Base-by-base conservation (phyloP, 2,329 filamentous ascomycete species). In the Dactylellina parvicollis region DNA sequence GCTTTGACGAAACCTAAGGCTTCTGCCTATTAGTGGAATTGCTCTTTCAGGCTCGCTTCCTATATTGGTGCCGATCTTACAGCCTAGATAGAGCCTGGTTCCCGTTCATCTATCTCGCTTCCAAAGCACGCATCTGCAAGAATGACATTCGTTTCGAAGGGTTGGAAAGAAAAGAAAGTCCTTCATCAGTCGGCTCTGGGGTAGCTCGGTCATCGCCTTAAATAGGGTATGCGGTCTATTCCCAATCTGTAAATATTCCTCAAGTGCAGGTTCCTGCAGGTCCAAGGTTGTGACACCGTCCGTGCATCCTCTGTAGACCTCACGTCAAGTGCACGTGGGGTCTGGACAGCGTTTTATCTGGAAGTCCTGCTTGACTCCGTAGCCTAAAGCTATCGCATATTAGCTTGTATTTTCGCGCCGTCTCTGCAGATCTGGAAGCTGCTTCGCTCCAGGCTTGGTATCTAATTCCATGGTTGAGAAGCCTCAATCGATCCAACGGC, bases 321-420 rank as follows among this genome's bases (percentile, higher is more conserved):
- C 50, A 50, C 50, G 40, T 54, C 10, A 9, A 22, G 20, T n/a
- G 59, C 59, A 62, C 47, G 59, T 62, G 59, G 59, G 59, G 10
- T 26, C 12, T 10, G 14, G 8, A n/a, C 5, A 42, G 7, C 12
- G 7, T 24, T 4, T 16, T 20, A 34, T 34, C 47, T 14, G 8
- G 28, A 52, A 52, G 26, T 14, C 18, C 10, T 52, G n/a, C 18
- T 52, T 52, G 20, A n/a, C n/a, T 9, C 7, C 7, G 4, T 4
- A 20, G 8, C 3, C 1, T 52, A 24, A 14, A 16, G 28, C 28
- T 20, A 10, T 3, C 36, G 26, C 16, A 56, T 56, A 16, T 5
- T 12, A 28, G 9, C 4, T 14, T 20, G n/a, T 47, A 54, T 52
- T 26, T 38, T 65, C 40, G 38, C 38, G n/a, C n/a, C 47, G 26